Base-by-base conservation (phyloP, 768 basidiomycete species). In the Pisolithus sp. region DNA sequence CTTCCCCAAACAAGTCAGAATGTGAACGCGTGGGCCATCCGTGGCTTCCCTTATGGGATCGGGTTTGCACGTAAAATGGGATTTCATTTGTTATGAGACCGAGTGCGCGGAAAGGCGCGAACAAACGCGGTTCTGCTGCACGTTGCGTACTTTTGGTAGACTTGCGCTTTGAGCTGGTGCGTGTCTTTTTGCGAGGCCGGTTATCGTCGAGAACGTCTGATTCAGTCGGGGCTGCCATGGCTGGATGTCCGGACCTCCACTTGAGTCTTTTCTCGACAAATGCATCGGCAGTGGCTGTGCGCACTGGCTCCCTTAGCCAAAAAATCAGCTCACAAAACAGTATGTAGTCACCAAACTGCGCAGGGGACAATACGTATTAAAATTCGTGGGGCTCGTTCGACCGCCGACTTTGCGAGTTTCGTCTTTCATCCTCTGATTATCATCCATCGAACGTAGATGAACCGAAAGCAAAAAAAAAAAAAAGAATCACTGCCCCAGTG, bases 91-190 rank as follows among this genome's bases (percentile, higher is more conserved):
- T 92, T 61, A 98, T 80, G 52, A 93, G 80, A 24, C 96, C 95
- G n/a, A 99, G 80, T 7, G 93, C 93, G 53, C 96, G 81, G 65
- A 98, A 99, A 4, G 96, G 95, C 5, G 86, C 89, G 64, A 95
- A 98, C 39, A 99, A 66, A 31, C 67, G 67, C 15, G 64, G 62
- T n/a, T 63, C 59, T 36, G 51, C 45, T 21, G 39, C 21, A 30
- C 54, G 57, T 52, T 49, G 48, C 10, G 39, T 18, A 24, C 42
- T 34, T 26, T 55, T 54, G 30, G 53, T 34, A 10, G 38, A 28
- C 7, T 41, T 48, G 7, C 23, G 23, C 44, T 57, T 53, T 18
- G 30, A 30, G 2, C 49, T 55, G 24, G 48, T 59, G 8, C 64
- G 57, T 15, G 47, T 50, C 48, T 44, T 68, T 48, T 68, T 68